Evolutionary conservation across 257 asterid species (phyloP), one percentile per base, ranked within the genome.

Genomic region (Solanum appendiculatum): DNA sequence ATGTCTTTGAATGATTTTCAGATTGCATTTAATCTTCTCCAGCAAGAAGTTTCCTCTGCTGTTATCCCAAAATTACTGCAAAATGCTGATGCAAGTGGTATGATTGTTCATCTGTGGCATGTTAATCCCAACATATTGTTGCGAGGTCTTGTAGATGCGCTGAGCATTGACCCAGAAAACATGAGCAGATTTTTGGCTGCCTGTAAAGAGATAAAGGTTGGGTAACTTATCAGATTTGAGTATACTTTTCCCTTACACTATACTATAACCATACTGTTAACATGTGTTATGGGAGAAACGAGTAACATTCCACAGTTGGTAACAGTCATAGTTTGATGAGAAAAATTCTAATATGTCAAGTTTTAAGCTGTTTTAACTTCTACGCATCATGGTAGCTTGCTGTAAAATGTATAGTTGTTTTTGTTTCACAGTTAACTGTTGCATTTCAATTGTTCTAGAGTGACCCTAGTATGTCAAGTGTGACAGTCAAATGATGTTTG

Each of bases 1-100:
- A 69, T 85, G 89, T 86, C 54, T 73, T 87, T 34, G 31, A 84
- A 68, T 86, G 80, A 86, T 86, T 34, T 91, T 93, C 97, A 97
- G 99, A 94, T 99, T 87, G 91, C 96, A 69, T 96, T 93, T 89
- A 95, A 93, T 91, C 99, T 94, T 84, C 92, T 96, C 86, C 98
- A 92, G 90, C 87, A 91, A 44, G 98, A 97, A 90, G 96, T 96
- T 70, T 91, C 95, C 81, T 91, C 97, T 11, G 92, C 94, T 84
- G 93, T 94, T 70, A 88, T 96, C 78, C 95, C 97, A 23, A 60
- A 7, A 31, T 87, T 86, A 88, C 89, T 94, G 6, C 93, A 92
- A 87, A 93, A 83, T 90, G 48, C 92, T 42, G 88, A 89, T 14
- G 93, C 90, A 27, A 91, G 87, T 85, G 86, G 90, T 85, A 86